Evolutionary conservation across 192 early-diverging fungal species (phyloP).

Genomic region (Funneliformis geosporum): DNA sequence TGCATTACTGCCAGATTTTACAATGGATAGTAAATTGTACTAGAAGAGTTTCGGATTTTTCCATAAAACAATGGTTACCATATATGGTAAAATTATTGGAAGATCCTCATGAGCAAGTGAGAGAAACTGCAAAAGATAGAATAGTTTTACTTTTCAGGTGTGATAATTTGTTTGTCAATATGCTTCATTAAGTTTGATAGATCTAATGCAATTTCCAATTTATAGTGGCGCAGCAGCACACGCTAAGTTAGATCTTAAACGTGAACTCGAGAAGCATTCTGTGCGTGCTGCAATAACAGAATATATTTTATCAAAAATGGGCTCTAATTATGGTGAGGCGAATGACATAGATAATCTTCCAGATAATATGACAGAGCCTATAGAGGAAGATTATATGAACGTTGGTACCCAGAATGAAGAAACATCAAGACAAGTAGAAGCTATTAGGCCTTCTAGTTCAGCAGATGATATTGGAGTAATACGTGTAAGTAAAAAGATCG

Average conservation of each 20-base stretch:
- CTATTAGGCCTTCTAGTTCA: conserved; percentile 1
- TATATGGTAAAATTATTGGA: conserved; percentile 27
- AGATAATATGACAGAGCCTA: conserved; percentile 8
- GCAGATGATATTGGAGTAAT: conserved; percentile 22
- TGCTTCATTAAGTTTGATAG: background rate
- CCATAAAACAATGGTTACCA: conserved; percentile 20
- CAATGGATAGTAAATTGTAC: conserved; percentile 15
- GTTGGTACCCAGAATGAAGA: conserved; percentile 9
- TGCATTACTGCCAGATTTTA: conserved; percentile 9
- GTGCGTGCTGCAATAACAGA: conserved; percentile 15
- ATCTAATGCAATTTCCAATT: conserved; percentile 9
- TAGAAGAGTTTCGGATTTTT: conserved; percentile 11
- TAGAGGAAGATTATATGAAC: conserved; percentile 20
- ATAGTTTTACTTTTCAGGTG: conserved; percentile 26
- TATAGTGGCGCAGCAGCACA: conserved; percentile 19
- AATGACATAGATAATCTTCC: conserved; percentile 6
- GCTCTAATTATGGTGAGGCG: background rate
- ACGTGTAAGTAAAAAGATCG: background rate
- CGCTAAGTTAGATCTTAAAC: conserved; percentile 25
- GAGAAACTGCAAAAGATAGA: conserved; percentile 23
- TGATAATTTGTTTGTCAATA: background rate
- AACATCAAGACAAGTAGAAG: background rate
- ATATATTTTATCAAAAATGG: conserved; percentile 11
- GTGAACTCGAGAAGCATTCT: conserved; percentile 3
- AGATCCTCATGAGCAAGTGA: conserved; percentile 28